Conservation (phyloP, 2,329 filamentous ascomycete genomes). For the Pyrenophora seminiperda region DNA sequence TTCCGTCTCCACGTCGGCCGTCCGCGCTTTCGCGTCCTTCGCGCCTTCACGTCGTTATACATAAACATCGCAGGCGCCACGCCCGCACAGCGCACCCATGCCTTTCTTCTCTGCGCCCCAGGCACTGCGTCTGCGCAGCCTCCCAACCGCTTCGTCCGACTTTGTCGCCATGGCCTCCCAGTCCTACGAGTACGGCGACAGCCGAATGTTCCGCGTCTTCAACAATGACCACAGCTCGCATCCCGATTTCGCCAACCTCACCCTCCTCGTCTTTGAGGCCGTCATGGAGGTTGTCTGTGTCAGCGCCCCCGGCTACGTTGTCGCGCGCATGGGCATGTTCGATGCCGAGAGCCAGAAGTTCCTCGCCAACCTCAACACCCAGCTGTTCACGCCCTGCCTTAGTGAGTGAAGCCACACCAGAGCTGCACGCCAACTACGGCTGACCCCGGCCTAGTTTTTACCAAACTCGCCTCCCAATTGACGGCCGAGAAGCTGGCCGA, state of each 20-base stretch:
- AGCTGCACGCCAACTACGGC: not conserved
- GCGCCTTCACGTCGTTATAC: too few relatives aligned
- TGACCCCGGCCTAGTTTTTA: conserved; percentile 71
- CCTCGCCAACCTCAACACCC: conserved; percentile 92
- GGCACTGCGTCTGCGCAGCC: conserved; percentile 46
- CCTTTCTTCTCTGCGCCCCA: conserved; percentile 39
- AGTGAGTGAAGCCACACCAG: conserved; percentile 59
- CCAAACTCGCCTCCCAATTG: conserved; percentile 92
- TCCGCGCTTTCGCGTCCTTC: conserved; percentile 4
- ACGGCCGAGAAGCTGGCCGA: conserved; percentile 89
- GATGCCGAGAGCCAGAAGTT: conserved; percentile 97
- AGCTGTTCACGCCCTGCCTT: conserved; percentile 94
- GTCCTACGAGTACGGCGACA: conserved; percentile 39
- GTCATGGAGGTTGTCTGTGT: conserved; percentile 96
- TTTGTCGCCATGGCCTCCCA: conserved; percentile 45
- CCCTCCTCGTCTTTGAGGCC: conserved; percentile 88
- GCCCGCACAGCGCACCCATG: conserved; percentile 22
- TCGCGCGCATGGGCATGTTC: conserved; percentile 88
- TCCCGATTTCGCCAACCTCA: conserved; percentile 70
- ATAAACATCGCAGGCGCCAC: conserved; percentile 8
- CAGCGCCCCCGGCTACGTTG: conserved; percentile 89
- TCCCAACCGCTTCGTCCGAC: conserved; percentile 24
- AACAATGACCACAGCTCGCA: conserved; percentile 55
- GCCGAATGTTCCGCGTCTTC: conserved; percentile 35
- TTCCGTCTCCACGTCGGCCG: conserved; percentile 10